A percentile compares a stretch with the other conserved stretches of the same genome.
These are phyloP conservation scores for Suillus clintonianus DNA, from an alignment of 768 basidiomycete species.

Conservation along the genomic window DNA sequence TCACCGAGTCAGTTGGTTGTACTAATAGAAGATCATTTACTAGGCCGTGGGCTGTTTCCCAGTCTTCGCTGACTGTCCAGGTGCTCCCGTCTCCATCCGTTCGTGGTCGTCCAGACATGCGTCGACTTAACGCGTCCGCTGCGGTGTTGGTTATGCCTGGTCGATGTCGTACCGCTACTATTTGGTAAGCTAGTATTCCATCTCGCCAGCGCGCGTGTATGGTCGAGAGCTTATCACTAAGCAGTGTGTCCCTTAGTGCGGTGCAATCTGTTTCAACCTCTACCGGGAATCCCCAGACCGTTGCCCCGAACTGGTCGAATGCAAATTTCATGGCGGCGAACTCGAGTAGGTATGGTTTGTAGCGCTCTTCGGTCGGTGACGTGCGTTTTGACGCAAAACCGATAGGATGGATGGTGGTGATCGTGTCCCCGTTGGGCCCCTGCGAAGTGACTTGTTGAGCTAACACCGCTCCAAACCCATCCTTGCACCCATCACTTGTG, in stretches of 20 bases:
- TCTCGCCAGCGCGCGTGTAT: conserved; percentile 31
- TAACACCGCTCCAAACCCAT: too few relatives aligned
- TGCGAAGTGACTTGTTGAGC: conserved; percentile 12
- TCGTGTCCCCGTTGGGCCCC: conserved; percentile 19
- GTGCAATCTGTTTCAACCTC: conserved; percentile 27
- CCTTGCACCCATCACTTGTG: too few relatives aligned
- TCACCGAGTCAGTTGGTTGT: conserved; percentile 7
- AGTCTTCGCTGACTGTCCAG: conserved; percentile 34
- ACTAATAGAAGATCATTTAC: conserved; percentile 20
- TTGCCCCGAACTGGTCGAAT: conserved; percentile 29
- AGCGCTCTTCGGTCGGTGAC: too few relatives aligned
- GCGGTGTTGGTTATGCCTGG: conserved; percentile 25
- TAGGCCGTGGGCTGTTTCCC: conserved; percentile 20
- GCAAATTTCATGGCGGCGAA: not conserved
- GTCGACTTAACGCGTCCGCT: too few relatives aligned
- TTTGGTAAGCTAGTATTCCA: conserved; percentile 22
- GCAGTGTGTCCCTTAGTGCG: conserved; percentile 25
- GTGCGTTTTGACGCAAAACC: conserved; percentile 18
- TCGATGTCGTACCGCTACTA: conserved; percentile 17
- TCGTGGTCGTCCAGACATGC: conserved; percentile 13
- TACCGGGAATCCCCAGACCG: conserved; percentile 28
- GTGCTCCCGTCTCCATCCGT: conserved; percentile 27
- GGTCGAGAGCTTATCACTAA: conserved; percentile 22
- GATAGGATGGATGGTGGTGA: conserved; percentile 12
- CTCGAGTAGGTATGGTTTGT: too few relatives aligned